Evolutionary conservation across 129 eudicot species (phyloP), one percentile per base, ranked within the genome.

Genomic region (Lonicera japonica): DNA sequence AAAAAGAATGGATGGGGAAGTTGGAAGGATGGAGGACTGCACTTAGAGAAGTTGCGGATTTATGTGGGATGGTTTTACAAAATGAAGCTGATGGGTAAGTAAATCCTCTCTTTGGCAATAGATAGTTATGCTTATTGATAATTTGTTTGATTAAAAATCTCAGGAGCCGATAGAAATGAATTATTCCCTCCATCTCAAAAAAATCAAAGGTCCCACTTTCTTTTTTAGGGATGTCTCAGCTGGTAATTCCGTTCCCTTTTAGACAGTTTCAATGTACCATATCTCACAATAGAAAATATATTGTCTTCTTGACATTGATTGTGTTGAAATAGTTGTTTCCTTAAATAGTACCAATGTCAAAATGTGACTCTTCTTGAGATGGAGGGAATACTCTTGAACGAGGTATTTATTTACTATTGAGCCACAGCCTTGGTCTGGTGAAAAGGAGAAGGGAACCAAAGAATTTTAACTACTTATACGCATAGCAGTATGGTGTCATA

Each of bases 41-140:
- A 21, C 74, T 69, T 36, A 38, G 17, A 36, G 45, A 69, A 39
- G 67, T 60, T 69, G 36, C 74, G 1, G n/a, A 38, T 36, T 21
- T 69, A 5, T 20, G 25, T 24, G 67, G 74, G 15, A 29, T 14
- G 57, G 45, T 25, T 19, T 29, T 40, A 25, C n/a, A n/a, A n/a
- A n/a, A n/a, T n/a, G n/a, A n/a, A n/a, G n/a, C n/a, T n/a, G 50
- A 59, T 13, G 48, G 41, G 74, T 60, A 60, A 59, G 6, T 11
- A 17, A 11, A 21, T 57, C 46, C 24, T 23, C 17, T 54, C 21
- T 36, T 47, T 12, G 21, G 21, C 0, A 21, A 36, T 25, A 15
- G 5, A 4, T 58, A 17, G 20, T 17, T 17, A 50, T 50, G 5
- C 21, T 50, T 50, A 15, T 1, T 45, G 3, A 45, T 0, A 45